A percentile compares a stretch with the other conserved stretches of the same genome.
Conservation (phyloP, 352 stramenopile species). For the Phytophthora hibernalis region DNA sequence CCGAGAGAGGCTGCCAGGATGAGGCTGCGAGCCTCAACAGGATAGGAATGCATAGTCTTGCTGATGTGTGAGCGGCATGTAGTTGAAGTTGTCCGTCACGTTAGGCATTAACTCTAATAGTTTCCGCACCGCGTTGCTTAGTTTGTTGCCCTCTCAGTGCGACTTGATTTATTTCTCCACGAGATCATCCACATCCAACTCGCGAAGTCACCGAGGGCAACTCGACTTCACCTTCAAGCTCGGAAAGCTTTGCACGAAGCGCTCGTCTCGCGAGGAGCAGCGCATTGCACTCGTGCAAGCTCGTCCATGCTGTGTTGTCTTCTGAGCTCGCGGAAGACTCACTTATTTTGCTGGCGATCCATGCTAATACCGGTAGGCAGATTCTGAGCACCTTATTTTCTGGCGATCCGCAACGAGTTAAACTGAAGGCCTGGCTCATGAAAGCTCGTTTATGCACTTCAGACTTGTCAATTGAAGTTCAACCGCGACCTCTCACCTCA, state of each 20-base stretch:
- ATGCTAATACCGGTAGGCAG: too few relatives aligned
- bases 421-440: constrained; percentile 13
- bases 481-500: too few relatives aligned
- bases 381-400: too few relatives aligned
- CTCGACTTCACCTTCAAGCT: constrained; percentile 15
- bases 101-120: not conserved
- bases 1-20: not conserved
- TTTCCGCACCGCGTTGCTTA: not conserved
- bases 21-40: not conserved
- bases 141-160: constrained; percentile 1
- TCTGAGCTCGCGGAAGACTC: not conserved
- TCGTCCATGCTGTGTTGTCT: not conserved
- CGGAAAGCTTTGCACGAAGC: constrained; percentile 9
- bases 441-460: constrained; percentile 3
- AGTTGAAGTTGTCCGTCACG: constrained; percentile 14
- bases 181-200: constrained; percentile 8
- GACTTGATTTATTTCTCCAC: constrained; percentile 32
- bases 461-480: not conserved
- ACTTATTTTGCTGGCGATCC: not conserved
- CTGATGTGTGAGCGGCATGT: constrained; percentile 17
- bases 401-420: not conserved
- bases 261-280: not conserved
- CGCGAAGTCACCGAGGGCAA: not conserved
- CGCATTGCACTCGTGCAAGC: not conserved
- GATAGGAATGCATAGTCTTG: constrained; percentile 12